These are phyloP conservation scores for Exophiala mesophila DNA, from an alignment of 2,329 filamentous ascomycete genomes.

Conservation along the genomic window DNA sequence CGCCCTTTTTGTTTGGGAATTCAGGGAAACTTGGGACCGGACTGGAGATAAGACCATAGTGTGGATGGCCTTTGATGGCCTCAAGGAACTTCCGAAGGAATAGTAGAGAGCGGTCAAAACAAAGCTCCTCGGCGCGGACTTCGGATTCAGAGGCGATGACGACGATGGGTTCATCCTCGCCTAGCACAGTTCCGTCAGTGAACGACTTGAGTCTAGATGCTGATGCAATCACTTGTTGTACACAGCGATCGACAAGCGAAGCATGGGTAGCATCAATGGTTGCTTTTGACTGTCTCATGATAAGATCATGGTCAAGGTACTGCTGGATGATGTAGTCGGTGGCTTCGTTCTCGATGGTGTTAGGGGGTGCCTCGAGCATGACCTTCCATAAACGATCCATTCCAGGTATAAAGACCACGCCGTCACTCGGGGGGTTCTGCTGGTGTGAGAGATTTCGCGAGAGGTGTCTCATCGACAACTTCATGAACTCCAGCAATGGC, in stretches of 20 bases:
- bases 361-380: constrained; percentile 62
- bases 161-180: constrained; percentile 51
- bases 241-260: constrained; percentile 66
- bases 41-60: constrained; percentile 43
- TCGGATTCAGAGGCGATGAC: constrained; percentile 48
- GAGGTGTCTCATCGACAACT: constrained; percentile 17
- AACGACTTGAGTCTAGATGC: constrained; percentile 54
- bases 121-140: constrained; percentile 51
- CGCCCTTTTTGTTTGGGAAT: constrained; percentile 36
- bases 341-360: constrained; percentile 62
- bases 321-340: constrained; percentile 68
- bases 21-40: constrained; percentile 42
- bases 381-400: constrained; percentile 78
- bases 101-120: constrained; percentile 64
- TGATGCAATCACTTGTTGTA: constrained; percentile 62
- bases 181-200: constrained; percentile 39
- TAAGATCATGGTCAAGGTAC: constrained; percentile 56
- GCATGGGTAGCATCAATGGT: constrained; percentile 59
- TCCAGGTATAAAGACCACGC: constrained; percentile 44
- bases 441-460: constrained; percentile 9
- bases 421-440: constrained; percentile 35
- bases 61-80: constrained; percentile 46
- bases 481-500: constrained; percentile 20
- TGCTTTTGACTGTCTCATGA: constrained; percentile 39
- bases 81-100: constrained; percentile 64